Percentiles rank a stretch among this genome's conserved stretches.
phyloP scores from a whole-genome alignment of 1,284 basidiomycete genomes.

The Melampsora larici-populina region DNA sequence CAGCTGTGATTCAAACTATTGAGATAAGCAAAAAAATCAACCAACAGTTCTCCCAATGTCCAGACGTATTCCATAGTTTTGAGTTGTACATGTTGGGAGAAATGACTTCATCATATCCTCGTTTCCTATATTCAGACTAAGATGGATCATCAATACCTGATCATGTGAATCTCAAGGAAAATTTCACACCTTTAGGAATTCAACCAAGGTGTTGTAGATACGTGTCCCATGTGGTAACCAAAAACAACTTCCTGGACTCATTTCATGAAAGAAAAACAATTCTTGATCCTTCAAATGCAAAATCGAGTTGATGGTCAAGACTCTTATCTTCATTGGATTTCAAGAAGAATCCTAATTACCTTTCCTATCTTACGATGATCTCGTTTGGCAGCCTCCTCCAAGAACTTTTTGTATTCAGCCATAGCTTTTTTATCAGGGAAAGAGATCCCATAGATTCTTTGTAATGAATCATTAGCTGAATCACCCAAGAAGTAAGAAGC shows the following conservation, averaged over 20 bases:
- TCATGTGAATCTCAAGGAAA: neutral
- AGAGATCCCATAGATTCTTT: slow-evolving; percentile 96
- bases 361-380: slow-evolving; percentile 95
- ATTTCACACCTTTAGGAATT: slow-evolving; percentile 76
- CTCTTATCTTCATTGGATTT: neutral
- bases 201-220: slow-evolving; percentile 91
- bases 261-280: slow-evolving; percentile 96
- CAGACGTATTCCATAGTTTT: slow-evolving; percentile 97
- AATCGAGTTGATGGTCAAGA: neutral
- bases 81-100: slow-evolving; percentile 97
- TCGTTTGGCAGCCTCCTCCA: slow-evolving; percentile 92
- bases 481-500: slow-evolving; percentile 98
- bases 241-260: slow-evolving; percentile 92
- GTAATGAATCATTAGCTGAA: slow-evolving; percentile 86
- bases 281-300: slow-evolving; percentile 75
- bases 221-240: slow-evolving; percentile 95
- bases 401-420: slow-evolving; percentile 90
- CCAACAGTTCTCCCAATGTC: slow-evolving; percentile 82
- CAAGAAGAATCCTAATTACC: slow-evolving; percentile 54
- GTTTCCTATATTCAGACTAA: slow-evolving; percentile 70
- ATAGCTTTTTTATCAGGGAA: slow-evolving; percentile 98
- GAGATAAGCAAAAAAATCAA: neutral
- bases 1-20: slow-evolving; percentile 45
- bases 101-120: slow-evolving; percentile 88
- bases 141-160: slow-evolving; percentile 50